A percentile compares a stretch with the other conserved stretches of the same genome.
phyloP scores from a whole-genome alignment of 805 yeast species.

The Lachancea cidri region DNA sequence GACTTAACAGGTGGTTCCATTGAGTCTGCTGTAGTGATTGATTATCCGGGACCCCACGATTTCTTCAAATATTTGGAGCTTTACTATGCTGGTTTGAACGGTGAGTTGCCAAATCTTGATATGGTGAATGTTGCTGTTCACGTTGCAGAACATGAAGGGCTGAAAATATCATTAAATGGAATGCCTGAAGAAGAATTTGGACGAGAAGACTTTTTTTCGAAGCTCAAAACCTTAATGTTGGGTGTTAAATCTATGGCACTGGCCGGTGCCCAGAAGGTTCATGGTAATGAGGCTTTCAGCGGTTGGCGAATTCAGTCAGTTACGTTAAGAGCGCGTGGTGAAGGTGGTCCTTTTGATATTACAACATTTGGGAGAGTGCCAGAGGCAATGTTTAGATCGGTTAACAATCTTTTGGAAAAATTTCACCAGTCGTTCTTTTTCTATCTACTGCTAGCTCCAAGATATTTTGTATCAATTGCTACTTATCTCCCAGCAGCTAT shows the following conservation, averaged over 20 bases:
- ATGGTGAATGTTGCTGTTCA: constrained; percentile 75
- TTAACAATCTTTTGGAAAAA: constrained; percentile 88
- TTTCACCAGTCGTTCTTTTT: constrained; percentile 97
- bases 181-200: constrained; percentile 43
- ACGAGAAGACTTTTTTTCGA: constrained; percentile 44
- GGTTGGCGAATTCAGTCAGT: constrained; percentile 96
- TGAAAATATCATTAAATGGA: constrained; percentile 63
- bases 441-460: constrained; percentile 74
- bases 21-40: constrained; percentile 84
- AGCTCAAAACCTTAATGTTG: constrained; percentile 53
- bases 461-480: constrained; percentile 84
- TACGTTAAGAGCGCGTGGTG: constrained; percentile 67
- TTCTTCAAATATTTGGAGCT: constrained; percentile 70
- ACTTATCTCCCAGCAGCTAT: constrained; percentile 87
- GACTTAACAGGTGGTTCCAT: constrained; percentile 90
- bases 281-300: constrained; percentile 86
- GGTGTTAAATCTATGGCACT: constrained; percentile 68
- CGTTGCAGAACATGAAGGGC: constrained; percentile 69
- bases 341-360: constrained; percentile 59
- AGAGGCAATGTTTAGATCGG: constrained; percentile 82
- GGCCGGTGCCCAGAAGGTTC: constrained; percentile 58
- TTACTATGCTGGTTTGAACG: constrained; percentile 83
- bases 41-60: constrained; percentile 63
- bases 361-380: constrained; percentile 88
- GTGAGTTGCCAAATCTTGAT: constrained; percentile 93